phyloP scores from a whole-genome alignment of 139 green algal genomes.

The Haematococcus sp. region DNA sequence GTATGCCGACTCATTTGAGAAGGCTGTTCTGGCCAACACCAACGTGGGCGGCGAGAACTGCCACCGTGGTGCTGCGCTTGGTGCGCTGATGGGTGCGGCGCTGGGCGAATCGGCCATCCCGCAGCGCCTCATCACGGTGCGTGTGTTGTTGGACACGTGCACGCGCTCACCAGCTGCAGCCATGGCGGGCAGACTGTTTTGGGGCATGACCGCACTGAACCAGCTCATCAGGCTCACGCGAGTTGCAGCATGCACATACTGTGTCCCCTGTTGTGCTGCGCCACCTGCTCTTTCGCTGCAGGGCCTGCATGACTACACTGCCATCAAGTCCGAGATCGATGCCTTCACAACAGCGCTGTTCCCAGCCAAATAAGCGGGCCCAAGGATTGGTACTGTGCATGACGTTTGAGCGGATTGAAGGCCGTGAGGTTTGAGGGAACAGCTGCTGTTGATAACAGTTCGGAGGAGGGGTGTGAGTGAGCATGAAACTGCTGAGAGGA shows the following conservation, averaged over 20 bases:
- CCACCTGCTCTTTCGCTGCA: background rate
- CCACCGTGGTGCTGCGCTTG: constrained; percentile 58
- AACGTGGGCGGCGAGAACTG: constrained; percentile 69
- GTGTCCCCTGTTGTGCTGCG: no score
- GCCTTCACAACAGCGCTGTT: constrained; percentile 38
- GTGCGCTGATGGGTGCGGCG: constrained; percentile 55
- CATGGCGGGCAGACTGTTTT: no score
- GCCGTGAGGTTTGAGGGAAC: no score
- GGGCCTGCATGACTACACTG: constrained; percentile 30
- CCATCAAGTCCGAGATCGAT: constrained; percentile 53
- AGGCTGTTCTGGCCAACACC: constrained; percentile 58
- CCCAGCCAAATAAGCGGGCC: constrained; percentile 7
- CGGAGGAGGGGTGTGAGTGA: no score
- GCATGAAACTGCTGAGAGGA: no score
- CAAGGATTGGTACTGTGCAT: no score
- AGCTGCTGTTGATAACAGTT: no score
- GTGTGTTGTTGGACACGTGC: background rate
- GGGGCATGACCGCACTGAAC: no score
- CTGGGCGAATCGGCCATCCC: constrained; percentile 50
- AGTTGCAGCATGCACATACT: no score
- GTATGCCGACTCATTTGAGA: constrained; percentile 59
- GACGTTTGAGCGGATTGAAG: no score
- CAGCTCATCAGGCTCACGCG: no score
- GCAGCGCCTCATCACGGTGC: constrained; percentile 23
- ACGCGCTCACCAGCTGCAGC: background rate